Percentiles rank a stretch among this genome's conserved stretches.
Conservation (phyloP, 768 basidiomycete species). For the Boletus rubroflammeus region DNA sequence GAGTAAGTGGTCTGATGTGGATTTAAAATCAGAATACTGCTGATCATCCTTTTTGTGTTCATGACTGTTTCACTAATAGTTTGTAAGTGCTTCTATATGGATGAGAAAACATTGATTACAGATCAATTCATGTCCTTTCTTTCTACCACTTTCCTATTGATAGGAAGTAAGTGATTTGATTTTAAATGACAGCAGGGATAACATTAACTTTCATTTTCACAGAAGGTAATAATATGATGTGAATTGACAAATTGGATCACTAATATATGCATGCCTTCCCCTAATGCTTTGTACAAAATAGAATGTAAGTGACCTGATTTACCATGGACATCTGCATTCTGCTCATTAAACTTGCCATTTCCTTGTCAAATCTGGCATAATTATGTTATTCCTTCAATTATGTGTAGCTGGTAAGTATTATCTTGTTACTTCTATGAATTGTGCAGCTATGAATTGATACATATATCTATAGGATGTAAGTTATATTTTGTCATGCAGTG, state of each 20-base stretch:
- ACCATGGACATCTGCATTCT: background rate
- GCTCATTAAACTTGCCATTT: no score
- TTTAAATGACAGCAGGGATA: background rate
- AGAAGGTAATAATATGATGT: background rate
- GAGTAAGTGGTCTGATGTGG: no score
- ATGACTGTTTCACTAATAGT: background rate
- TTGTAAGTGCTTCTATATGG: background rate
- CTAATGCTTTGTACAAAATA: background rate
- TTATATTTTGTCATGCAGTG: no score
- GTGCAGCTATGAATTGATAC: background rate
- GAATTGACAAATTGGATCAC: background rate
- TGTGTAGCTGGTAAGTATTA: no score
- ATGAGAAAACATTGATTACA: fast-evolving
- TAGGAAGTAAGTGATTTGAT: background rate
- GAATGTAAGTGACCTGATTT: background rate
- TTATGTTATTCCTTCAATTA: no score
- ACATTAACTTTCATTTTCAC: background rate
- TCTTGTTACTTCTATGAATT: no score
- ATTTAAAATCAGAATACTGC: no score
- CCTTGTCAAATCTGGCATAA: no score
- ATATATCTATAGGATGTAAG: background rate
- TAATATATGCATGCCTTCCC: background rate
- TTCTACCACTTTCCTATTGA: background rate
- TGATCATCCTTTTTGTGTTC: background rate
- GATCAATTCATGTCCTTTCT: background rate